These are phyloP conservation scores for Clavispora phyllophila DNA, from an alignment of 805 yeast species.

Conservation along the genomic window DNA sequence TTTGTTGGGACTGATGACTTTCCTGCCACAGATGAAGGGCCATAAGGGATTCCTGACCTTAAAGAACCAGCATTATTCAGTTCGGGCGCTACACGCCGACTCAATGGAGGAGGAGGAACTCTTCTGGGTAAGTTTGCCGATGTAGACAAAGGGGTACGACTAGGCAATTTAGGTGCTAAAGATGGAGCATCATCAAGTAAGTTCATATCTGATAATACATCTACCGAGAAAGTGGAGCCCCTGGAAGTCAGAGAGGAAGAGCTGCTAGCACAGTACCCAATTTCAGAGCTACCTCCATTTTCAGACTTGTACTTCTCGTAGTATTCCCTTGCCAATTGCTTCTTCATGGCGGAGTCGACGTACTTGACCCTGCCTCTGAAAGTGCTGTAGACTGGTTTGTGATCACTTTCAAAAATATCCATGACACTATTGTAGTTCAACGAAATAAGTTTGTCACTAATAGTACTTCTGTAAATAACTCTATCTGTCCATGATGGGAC, in stretches of 20 bases:
- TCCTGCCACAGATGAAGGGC: not conserved
- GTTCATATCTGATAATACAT: constrained; percentile 32
- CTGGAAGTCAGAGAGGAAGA: constrained; percentile 6
- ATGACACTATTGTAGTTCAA: constrained; percentile 64
- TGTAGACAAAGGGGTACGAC: constrained; percentile 11
- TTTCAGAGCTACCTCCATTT: constrained; percentile 17
- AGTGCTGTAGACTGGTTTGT: constrained; percentile 86
- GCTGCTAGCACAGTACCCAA: constrained; percentile 1
- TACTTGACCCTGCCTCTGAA: constrained; percentile 62
- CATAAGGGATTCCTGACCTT: not conserved
- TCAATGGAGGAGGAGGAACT: constrained; percentile 27
- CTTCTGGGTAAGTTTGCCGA: constrained; percentile 18
- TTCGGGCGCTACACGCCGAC: constrained; percentile 10
- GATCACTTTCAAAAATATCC: constrained; percentile 68
- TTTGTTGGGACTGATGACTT: not conserved
- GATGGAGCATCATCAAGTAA: constrained; percentile 26
- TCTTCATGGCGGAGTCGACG: constrained; percentile 44
- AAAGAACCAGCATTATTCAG: no score
- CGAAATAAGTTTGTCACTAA: constrained; percentile 42
- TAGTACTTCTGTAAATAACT: constrained; percentile 59
- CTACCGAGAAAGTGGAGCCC: constrained; percentile 18
- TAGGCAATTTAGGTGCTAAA: constrained; percentile 21
- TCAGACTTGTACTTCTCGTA: constrained; percentile 28
- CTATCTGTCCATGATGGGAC: constrained; percentile 98
- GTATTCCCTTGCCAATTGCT: constrained; percentile 21